These are phyloP conservation scores for Solanum chacoense DNA, from an alignment of 305 asterid species.

Conservation along the genomic window DNA sequence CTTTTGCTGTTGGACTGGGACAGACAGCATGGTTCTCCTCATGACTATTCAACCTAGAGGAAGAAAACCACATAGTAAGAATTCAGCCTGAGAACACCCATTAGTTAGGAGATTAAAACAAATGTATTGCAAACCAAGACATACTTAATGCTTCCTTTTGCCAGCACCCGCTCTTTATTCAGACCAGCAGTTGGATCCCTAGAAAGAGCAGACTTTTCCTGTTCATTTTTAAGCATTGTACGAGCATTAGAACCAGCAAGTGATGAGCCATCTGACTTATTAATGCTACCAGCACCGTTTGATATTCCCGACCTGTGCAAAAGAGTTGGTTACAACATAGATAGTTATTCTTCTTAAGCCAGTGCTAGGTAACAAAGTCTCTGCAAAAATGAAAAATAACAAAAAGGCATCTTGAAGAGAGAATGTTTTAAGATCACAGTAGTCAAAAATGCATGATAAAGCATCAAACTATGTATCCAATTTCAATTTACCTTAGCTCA, in stretches of 20 bases:
- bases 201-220: constrained; percentile 47
- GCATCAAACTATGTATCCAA: background rate
- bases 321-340: constrained; percentile 3
- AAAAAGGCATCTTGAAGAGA: background rate
- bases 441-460: background rate
- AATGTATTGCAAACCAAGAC: constrained; percentile 7
- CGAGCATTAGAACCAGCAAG: constrained; percentile 54
- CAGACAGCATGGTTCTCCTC: constrained; percentile 45
- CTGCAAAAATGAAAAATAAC: background rate
- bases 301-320: constrained; percentile 55
- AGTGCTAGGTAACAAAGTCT: background rate
- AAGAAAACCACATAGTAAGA: constrained; percentile 12
- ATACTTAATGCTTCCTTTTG: constrained; percentile 75
- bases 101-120: background rate
- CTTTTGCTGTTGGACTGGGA: constrained; percentile 59
- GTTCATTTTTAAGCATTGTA: constrained; percentile 62
- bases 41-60: constrained; percentile 65
- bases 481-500: background rate
- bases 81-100: constrained; percentile 4
- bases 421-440: background rate
- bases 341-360: background rate
- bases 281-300: constrained; percentile 26
- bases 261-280: constrained; percentile 53
- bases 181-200: constrained; percentile 56
- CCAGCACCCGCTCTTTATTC: constrained; percentile 59